Percentiles rank a stretch among this genome's conserved stretches.
phyloP scores from a whole-genome alignment of 2,329 filamentous ascomycete genomes.

The Berkeleyomyces basicola region DNA sequence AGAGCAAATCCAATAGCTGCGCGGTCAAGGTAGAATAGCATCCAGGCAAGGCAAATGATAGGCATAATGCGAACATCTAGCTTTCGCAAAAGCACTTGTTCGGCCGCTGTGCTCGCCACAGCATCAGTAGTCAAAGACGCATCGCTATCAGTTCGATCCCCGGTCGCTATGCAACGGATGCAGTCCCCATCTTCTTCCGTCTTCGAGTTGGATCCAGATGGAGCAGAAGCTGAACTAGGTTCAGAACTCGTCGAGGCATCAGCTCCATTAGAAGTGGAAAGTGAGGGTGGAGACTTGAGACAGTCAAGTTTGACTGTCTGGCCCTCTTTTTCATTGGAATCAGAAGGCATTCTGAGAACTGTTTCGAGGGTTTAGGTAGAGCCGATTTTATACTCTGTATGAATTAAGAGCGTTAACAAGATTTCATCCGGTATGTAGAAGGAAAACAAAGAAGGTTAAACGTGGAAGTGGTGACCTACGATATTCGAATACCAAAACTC shows the following conservation, averaged over 20 bases:
- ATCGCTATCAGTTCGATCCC: neutral
- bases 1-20: constrained; percentile 16
- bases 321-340: neutral
- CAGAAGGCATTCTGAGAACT: neutral
- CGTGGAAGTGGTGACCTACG: no score
- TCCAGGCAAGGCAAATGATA: constrained; percentile 14
- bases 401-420: neutral
- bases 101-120: neutral
- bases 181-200: constrained; percentile 9
- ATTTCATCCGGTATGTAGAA: no score
- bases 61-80: constrained; percentile 14
- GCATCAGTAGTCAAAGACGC: neutral
- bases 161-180: neutral
- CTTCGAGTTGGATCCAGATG: constrained; percentile 3
- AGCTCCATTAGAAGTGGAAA: neutral
- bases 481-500: no score
- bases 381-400: neutral
- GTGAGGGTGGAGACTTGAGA: neutral
- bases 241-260: neutral
- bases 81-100: constrained; percentile 10
- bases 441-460: no score
- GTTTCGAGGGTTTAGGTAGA: no score
- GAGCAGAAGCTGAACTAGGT: neutral
- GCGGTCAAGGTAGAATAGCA: constrained; percentile 20
- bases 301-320: neutral